These are phyloP conservation scores for Aspergillus pseudotamarii DNA, from an alignment of 2,329 filamentous ascomycete species.

Conservation along the genomic window DNA sequence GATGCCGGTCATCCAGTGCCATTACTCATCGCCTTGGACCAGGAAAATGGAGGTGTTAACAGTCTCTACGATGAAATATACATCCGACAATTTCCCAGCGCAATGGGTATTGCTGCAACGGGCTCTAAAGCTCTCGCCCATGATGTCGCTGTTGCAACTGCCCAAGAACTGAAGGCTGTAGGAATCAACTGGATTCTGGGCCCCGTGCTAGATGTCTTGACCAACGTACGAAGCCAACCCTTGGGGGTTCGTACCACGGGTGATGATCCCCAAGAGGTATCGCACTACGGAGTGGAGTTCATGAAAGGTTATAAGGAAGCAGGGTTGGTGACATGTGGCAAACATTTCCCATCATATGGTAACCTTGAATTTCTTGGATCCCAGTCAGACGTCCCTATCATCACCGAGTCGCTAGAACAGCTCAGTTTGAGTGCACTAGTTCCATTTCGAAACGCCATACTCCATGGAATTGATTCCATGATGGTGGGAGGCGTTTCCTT, in stretches of 20 bases:
- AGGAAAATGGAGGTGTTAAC: conserved; percentile 98
- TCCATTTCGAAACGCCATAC: conserved; percentile 87
- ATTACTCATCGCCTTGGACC: conserved; percentile 86
- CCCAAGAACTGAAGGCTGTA: conserved; percentile 86
- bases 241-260: conserved; percentile 86
- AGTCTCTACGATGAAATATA: conserved; percentile 94
- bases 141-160: conserved; percentile 88
- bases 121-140: conserved; percentile 83
- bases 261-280: conserved; percentile 93
- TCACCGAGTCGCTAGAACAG: conserved; percentile 91
- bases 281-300: conserved; percentile 85
- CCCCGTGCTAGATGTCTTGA: conserved; percentile 89
- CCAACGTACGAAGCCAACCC: conserved; percentile 87
- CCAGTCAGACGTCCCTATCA: conserved; percentile 88
- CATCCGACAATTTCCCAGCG: conserved; percentile 93
- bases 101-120: conserved; percentile 95
- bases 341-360: conserved; percentile 95
- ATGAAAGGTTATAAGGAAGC: conserved; percentile 93
- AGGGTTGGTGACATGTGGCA: conserved; percentile 85
- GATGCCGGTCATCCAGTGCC: conserved; percentile 88
- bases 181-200: conserved; percentile 96
- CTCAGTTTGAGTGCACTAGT: conserved; percentile 88
- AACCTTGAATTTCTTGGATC: conserved; percentile 93
- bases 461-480: conserved; percentile 85
- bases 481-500: conserved; percentile 95